These are phyloP conservation scores for Amanita fuliginea DNA, from an alignment of 768 basidiomycete species.

Conservation along the genomic window DNA sequence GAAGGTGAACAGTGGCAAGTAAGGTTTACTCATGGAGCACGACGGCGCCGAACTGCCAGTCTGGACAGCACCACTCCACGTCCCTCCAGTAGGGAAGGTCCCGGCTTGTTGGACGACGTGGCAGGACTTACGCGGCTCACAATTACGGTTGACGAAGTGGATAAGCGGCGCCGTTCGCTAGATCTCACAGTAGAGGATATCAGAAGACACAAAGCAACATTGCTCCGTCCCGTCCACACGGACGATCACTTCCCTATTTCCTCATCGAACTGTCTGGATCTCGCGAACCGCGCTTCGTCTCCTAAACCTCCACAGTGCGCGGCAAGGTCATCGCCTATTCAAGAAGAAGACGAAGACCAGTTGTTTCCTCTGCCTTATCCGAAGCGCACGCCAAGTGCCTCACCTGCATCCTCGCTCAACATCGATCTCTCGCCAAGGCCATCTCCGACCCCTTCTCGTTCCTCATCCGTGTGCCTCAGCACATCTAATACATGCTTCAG, in stretches of 20 bases:
- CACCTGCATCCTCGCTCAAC: conserved; percentile 17
- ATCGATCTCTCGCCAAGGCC: conserved; percentile 9
- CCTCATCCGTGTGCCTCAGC: conserved; percentile 1
- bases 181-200: conserved; percentile 18
- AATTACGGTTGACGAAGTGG: conserved; percentile 54
- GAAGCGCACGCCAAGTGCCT: conserved; percentile 36
- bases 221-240: conserved; percentile 7
- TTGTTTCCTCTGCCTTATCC: conserved; percentile 53
- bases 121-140: conserved; percentile 12
- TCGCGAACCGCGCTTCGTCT: background rate
- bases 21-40: conserved; percentile 52
- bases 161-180: conserved; percentile 40
- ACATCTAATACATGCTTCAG: conserved; percentile 17
- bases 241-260: background rate
- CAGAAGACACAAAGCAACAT: conserved; percentile 7
- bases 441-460: conserved; percentile 11
- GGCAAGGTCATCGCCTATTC: conserved; percentile 26
- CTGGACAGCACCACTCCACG: conserved; percentile 15
- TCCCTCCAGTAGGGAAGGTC: background rate
- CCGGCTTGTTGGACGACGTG: background rate
- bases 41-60: conserved; percentile 42
- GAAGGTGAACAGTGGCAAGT: conserved; percentile 53
- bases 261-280: background rate
- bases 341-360: conserved; percentile 46
- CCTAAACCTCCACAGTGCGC: background rate